A percentile compares a stretch with the other conserved stretches of the same genome.
Evolutionary conservation across 2,329 filamentous ascomycete species (phyloP).

Genomic region (Chalaropsis thielavioides): DNA sequence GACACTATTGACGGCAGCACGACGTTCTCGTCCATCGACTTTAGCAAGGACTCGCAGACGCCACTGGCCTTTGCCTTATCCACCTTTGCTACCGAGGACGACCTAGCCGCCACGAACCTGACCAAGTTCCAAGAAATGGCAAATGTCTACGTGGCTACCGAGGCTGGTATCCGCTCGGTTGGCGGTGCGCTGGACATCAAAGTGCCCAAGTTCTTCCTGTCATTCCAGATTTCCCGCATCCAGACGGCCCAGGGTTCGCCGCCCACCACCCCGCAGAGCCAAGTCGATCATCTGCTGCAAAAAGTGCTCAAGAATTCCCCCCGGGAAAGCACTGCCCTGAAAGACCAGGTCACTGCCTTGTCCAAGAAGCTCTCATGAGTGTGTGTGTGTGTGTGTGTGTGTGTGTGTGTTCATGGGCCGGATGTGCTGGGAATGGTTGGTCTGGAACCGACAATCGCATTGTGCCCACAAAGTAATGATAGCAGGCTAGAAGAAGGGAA

Average conservation of each 20-base stretch:
- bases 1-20: conserved; percentile 39
- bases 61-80: conserved; percentile 41
- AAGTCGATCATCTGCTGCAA: conserved; percentile 41
- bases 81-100: conserved; percentile 37
- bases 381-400: too few species aligned
- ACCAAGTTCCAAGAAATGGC: conserved; percentile 37
- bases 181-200: conserved; percentile 42
- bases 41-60: conserved; percentile 33
- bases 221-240: conserved; percentile 44
- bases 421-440: background rate
- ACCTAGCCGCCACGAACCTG: conserved; percentile 36
- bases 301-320: conserved; percentile 44
- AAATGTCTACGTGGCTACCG: conserved; percentile 44
- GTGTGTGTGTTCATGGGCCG: background rate
- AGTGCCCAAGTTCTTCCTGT: conserved; percentile 48
- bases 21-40: conserved; percentile 42
- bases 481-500: background rate
- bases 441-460: background rate
- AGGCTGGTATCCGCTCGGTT: conserved; percentile 41
- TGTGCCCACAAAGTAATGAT: background rate
- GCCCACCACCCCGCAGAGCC: conserved; percentile 35
- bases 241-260: conserved; percentile 43
- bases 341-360: conserved; percentile 37
- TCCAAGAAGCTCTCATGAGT: conserved; percentile 20
- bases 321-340: conserved; percentile 33